These are phyloP conservation scores for Vachellia collinsii DNA, from an alignment of 306 rosid genomes.

Conservation along the genomic window DNA sequence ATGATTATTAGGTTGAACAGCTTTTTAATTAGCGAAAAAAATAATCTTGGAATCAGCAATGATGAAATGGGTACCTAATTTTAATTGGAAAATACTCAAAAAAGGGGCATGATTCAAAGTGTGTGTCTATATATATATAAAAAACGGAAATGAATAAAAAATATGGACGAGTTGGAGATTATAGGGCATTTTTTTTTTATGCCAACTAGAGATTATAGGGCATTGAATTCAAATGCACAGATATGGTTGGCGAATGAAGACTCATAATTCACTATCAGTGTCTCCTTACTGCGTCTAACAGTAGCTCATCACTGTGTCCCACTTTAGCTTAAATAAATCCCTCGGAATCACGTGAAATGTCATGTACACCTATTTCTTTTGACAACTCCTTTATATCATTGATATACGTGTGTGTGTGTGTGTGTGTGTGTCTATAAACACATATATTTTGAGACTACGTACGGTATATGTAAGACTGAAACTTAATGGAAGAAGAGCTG, in stretches of 20 bases:
- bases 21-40: not conserved
- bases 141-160: not conserved
- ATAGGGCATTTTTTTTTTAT: too few relatives aligned
- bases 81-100: too few relatives aligned
- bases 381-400: not conserved
- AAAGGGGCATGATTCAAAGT: not conserved
- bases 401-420: too few relatives aligned
- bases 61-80: constrained; percentile 1
- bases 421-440: too few relatives aligned
- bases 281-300: constrained; percentile 1
- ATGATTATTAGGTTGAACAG: not conserved
- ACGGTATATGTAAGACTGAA: not conserved
- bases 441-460: not conserved
- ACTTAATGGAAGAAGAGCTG: not conserved
- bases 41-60: not conserved
- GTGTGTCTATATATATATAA: not conserved
- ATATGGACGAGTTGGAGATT: too few relatives aligned
- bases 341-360: not conserved
- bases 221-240: not conserved
- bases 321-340: constrained; percentile 3
- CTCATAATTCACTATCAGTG: not conserved
- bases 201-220: too few relatives aligned
- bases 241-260: constrained; percentile 1
- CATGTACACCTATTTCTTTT: not conserved
- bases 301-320: not conserved